A percentile compares a stretch with the other conserved stretches of the same genome.
phyloP scores from a whole-genome alignment of 2,329 filamentous ascomycete species.

The Daldinia eschscholtzii region DNA sequence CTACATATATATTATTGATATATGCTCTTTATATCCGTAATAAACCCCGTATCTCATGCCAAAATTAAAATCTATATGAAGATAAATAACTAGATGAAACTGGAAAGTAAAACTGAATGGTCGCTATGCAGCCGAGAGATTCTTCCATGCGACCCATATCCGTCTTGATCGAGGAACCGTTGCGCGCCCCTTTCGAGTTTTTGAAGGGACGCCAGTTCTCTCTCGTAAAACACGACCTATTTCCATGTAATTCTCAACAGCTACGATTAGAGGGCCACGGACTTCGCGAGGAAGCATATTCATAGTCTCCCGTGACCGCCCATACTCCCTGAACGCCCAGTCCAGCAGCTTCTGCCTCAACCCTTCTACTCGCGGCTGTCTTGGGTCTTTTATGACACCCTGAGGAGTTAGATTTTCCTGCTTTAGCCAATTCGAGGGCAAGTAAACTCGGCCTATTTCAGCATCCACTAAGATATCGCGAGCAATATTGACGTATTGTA shows the following conservation, averaged over 20 bases:
- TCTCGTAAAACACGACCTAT: conserved; percentile 74
- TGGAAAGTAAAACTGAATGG: neutral
- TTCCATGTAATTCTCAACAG: conserved; percentile 82
- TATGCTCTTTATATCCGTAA: too few species aligned
- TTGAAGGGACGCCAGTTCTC: conserved; percentile 41
- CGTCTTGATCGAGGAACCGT: conserved; percentile 50
- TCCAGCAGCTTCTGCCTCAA: conserved; percentile 68
- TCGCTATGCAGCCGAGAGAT: conserved; percentile 34
- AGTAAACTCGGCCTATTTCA: conserved; percentile 73
- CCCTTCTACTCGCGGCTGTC: conserved; percentile 59
- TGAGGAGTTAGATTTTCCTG: conserved; percentile 67
- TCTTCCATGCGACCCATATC: conserved; percentile 53
- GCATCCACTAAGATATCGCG: conserved; percentile 79
- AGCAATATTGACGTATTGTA: conserved; percentile 84
- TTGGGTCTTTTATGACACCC: conserved; percentile 66
- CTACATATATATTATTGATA: neutral
- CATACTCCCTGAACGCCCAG: conserved; percentile 72
- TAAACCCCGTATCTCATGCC: neutral
- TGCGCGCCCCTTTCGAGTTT: conserved; percentile 46
- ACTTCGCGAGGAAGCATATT: conserved; percentile 71
- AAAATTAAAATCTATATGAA: neutral
- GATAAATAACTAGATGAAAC: neutral
- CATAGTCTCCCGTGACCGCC: conserved; percentile 67
- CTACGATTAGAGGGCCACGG: conserved; percentile 73
- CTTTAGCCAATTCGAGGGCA: conserved; percentile 74